Evolutionary conservation across 31 red algal species (phyloP).

Genomic region (Asparagopsis taxiformis): DNA sequence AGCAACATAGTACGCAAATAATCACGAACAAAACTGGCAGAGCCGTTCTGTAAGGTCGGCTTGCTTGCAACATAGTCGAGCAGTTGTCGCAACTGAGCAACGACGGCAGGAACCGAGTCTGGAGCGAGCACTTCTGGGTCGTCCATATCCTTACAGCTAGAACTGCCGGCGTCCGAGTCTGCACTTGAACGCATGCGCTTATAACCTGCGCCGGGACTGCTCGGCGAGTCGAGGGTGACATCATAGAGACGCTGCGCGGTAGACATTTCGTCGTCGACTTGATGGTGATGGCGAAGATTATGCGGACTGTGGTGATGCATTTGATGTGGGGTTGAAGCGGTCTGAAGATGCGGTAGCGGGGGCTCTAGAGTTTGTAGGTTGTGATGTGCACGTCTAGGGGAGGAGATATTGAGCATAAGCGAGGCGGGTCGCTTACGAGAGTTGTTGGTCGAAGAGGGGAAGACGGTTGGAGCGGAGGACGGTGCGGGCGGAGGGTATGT

Average conservation of each 20-base stretch:
- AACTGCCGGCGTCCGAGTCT: slow-evolving; percentile 32
- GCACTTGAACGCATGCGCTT: slow-evolving; percentile 33
- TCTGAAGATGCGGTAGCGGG: background rate
- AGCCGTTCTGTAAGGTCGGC: slow-evolving; percentile 61
- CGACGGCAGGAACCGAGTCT: slow-evolving; percentile 74
- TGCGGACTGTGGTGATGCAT: background rate
- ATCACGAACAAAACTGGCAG: slow-evolving; percentile 86
- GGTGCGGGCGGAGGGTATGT: background rate
- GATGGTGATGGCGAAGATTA: background rate
- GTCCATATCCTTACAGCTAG: slow-evolving; percentile 52
- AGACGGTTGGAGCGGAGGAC: too few relatives aligned
- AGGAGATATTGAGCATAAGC: too few relatives aligned
- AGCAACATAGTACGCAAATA: slow-evolving; percentile 79
- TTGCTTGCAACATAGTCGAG: slow-evolving; percentile 73
- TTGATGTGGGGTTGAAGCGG: background rate
- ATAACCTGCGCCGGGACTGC: slow-evolving; percentile 10
- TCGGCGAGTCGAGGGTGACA: slow-evolving; percentile 11
- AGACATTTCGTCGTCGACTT: slow-evolving; percentile 4
- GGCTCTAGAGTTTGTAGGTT: background rate
- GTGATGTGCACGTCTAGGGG: background rate
- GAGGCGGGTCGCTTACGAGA: too few relatives aligned
- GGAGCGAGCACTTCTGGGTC: slow-evolving; percentile 37
- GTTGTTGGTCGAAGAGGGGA: too few relatives aligned
- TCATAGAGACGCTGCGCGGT: slow-evolving; percentile 12
- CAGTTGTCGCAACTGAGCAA: slow-evolving; percentile 57